Base-by-base conservation (phyloP, 2,329 filamentous ascomycete species). In the Aspergillus quadricinctus region DNA sequence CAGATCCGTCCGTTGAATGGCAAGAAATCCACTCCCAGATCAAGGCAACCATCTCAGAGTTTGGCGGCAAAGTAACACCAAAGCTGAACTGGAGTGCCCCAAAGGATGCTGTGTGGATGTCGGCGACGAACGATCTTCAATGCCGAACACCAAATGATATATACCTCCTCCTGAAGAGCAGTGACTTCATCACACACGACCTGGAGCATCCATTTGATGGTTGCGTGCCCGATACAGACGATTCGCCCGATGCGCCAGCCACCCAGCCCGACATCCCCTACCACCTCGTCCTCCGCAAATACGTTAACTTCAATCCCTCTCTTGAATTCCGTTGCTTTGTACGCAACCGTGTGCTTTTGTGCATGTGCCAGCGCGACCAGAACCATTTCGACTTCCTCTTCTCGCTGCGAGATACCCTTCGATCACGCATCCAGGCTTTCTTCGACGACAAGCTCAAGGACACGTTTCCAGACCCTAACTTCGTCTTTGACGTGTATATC, bases 21-120 rank as follows among this genome's bases (percentile, higher is more conserved):
- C 72, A 86, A 8, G 88, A 90, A 37, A 83, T 92, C 2, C 94
- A 99, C 73, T 79, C 85, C 48, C 75, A 83, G 55, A 91, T 99
- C 72, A 88, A 87, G 70, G 79, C 84, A 25, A 89, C 84, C 45
- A 97, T 99, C 60, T 75, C 80, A 11, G 88, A 92, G 65, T 82
- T 97, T 1, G 92, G 90, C 17, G 93, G 93, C 57, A 85, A 87
- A 58, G 92, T 96, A 8, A 87, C 89, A 1, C 94, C 94, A 0
- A 99, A 99, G 75, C 79, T 99, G 49, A 97, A 97, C 77, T 99
- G 94, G 94, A 97, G 92, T 5, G 88, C 92, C 3, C 94, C 94
- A 3, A 96, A 97, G 73, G 94, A 99, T 70, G 94, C 94, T 8
- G 90, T 89, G 23, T 97, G 92, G 88, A 97, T 99, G 73, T 75